A percentile compares a stretch with the other conserved stretches of the same genome.
These are phyloP conservation scores for Quercus mongolica DNA, from an alignment of 306 rosid species.

Conservation along the genomic window DNA sequence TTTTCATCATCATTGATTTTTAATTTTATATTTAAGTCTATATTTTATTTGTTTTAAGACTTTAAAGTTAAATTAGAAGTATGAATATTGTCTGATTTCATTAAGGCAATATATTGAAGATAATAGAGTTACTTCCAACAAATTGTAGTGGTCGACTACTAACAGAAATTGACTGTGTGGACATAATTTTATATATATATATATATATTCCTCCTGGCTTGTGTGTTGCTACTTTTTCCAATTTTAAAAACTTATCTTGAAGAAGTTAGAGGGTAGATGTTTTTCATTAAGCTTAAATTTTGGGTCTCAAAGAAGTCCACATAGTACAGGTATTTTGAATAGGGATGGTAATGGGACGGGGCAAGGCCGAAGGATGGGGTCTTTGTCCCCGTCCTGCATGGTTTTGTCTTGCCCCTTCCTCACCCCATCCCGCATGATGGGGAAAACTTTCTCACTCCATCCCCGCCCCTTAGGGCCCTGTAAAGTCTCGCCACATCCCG, in stretches of 20 bases:
- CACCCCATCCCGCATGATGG: too few relatives aligned
- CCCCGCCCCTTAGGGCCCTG: too few relatives aligned
- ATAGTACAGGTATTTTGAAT: not conserved
- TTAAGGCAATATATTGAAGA: not conserved
- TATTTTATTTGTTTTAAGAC: not conserved
- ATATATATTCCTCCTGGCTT: too few relatives aligned
- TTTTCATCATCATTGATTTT: not conserved
- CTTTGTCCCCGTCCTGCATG: too few relatives aligned
- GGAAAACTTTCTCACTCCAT: too few relatives aligned
- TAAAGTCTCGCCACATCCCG: too few relatives aligned
- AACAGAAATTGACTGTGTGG: too few relatives aligned
- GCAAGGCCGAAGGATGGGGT: too few relatives aligned
- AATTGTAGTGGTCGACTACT: not conserved
- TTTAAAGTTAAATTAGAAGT: not conserved
- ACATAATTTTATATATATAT: too few relatives aligned
- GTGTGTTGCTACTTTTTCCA: not conserved
- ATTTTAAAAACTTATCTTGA: not conserved
- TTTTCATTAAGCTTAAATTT: not conserved
- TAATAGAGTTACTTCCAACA: not conserved
- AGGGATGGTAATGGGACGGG: too few relatives aligned
- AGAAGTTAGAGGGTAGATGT: not conserved
- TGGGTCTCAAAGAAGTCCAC: not conserved
- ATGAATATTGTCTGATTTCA: too few relatives aligned
- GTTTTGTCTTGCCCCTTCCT: too few relatives aligned
- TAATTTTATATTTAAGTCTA: not conserved